Percentiles rank a stretch among this genome's conserved stretches.
phyloP scores from a whole-genome alignment of 1,284 basidiomycete genomes.

The Malassezia cuniculi region DNA sequence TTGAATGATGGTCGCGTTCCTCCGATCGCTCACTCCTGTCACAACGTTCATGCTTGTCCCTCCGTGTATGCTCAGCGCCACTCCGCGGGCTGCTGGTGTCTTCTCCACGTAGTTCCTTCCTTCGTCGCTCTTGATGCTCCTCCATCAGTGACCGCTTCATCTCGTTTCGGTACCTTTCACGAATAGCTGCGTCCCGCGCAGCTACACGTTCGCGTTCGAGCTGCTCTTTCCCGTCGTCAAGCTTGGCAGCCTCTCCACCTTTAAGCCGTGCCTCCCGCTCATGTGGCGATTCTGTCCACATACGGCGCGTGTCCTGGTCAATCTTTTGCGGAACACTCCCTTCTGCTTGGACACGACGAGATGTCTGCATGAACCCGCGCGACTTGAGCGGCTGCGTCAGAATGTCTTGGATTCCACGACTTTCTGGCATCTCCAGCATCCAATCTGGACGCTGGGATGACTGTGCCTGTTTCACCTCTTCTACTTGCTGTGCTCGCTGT shows the following conservation, averaged over 20 bases:
- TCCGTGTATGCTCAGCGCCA: too few relatives aligned
- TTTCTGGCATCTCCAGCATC: constrained; percentile 13
- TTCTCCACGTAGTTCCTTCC: too few relatives aligned
- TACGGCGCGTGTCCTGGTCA: constrained; percentile 17
- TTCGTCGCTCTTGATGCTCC: too few relatives aligned
- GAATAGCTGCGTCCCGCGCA: constrained; percentile 8
- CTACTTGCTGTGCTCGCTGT: not conserved
- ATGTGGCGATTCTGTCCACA: constrained; percentile 35
- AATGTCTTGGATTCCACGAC: constrained; percentile 4
- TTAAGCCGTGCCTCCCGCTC: constrained; percentile 22
- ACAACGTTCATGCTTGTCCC: too few relatives aligned
- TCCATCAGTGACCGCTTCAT: too few relatives aligned
- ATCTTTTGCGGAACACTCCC: too few relatives aligned
- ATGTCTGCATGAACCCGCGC: constrained; percentile 28
- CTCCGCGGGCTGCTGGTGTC: too few relatives aligned
- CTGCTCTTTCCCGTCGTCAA: not conserved
- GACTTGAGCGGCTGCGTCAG: constrained; percentile 21
- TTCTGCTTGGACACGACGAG: too few relatives aligned
- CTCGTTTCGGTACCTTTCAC: too few relatives aligned
- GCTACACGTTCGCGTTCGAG: constrained; percentile 2
- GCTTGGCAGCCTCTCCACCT: not conserved
- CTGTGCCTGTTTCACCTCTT: not conserved
- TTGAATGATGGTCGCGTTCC: too few relatives aligned
- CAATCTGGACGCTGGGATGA: constrained; percentile 6
- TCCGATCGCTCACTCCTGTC: too few relatives aligned